phyloP scores from a whole-genome alignment of 495 filamentous ascomycete species.

The Evernia prunastri region DNA sequence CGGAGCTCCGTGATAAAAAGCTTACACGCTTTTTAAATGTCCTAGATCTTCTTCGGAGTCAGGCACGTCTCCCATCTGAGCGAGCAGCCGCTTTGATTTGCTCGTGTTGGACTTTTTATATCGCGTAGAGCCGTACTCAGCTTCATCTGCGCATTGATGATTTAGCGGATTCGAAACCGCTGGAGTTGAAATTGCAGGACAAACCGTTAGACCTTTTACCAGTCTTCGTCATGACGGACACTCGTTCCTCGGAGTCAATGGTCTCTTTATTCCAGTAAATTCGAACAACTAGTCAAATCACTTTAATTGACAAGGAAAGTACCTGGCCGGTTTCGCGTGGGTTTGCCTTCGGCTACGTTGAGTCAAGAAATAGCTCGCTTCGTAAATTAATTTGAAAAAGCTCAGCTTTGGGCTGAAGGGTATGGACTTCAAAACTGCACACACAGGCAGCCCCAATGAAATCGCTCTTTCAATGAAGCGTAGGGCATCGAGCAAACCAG shows the following conservation, averaged over 20 bases:
- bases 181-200: background rate
- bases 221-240: constrained; percentile 9
- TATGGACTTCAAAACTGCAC: background rate
- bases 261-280: background rate
- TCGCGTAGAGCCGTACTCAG: background rate
- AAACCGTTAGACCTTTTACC: constrained; percentile 13
- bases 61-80: constrained; percentile 5
- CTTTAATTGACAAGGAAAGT: background rate
- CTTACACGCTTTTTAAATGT: constrained; percentile 32
- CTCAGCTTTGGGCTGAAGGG: background rate
- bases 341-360: background rate
- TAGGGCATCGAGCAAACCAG: background rate
- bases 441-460: background rate
- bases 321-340: background rate
- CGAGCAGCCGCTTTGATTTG: background rate
- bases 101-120: constrained; percentile 6
- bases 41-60: constrained; percentile 37
- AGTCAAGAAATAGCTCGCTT: background rate
- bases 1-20: background rate
- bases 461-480: background rate
- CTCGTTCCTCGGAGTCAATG: background rate
- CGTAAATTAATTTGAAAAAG: background rate
- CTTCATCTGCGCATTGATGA: background rate
- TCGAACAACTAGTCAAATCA: background rate
- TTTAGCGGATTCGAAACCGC: background rate